Conservation (phyloP, 371 early-diverging fungal species). For the Apophysomyces variabilis region DNA sequence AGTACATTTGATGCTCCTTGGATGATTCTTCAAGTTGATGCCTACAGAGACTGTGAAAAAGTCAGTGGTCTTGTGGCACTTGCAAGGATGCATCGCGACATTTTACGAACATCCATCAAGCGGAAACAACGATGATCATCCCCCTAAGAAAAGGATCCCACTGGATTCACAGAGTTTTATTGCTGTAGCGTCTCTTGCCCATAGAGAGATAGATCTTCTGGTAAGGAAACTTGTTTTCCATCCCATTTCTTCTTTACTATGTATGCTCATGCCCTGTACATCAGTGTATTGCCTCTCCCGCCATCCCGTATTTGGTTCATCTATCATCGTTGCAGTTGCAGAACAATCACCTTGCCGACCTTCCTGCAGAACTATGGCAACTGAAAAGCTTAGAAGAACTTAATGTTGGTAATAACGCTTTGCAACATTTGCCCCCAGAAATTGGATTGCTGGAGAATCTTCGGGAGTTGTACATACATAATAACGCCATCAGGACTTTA, state of each 20-base stretch:
- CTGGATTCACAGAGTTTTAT: conserved; percentile 27
- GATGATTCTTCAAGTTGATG: conserved; percentile 8
- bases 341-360: conserved; percentile 80
- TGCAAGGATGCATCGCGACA: conserved; percentile 35
- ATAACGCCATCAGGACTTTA: conserved; percentile 85
- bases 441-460: conserved; percentile 83
- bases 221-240: conserved; percentile 17
- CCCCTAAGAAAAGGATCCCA: conserved; percentile 22
- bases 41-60: conserved; percentile 11
- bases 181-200: conserved; percentile 32
- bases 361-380: conserved; percentile 78
- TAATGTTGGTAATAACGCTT: conserved; percentile 89
- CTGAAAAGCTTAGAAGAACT: conserved; percentile 70
- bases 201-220: conserved; percentile 28
- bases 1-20: conserved; percentile 1
- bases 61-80: conserved; percentile 33
- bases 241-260: no score
- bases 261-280: neutral
- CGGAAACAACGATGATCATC: neutral
- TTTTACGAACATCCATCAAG: conserved; percentile 23
- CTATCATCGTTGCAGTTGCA: conserved; percentile 88
- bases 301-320: conserved; percentile 35
- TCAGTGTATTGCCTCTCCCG: conserved; percentile 47
- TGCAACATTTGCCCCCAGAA: conserved; percentile 85
- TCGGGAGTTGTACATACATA: conserved; percentile 87